These are phyloP conservation scores for Gaeumannomyces sp. DNA, from an alignment of 2,329 filamentous ascomycete species.

Conservation along the genomic window DNA sequence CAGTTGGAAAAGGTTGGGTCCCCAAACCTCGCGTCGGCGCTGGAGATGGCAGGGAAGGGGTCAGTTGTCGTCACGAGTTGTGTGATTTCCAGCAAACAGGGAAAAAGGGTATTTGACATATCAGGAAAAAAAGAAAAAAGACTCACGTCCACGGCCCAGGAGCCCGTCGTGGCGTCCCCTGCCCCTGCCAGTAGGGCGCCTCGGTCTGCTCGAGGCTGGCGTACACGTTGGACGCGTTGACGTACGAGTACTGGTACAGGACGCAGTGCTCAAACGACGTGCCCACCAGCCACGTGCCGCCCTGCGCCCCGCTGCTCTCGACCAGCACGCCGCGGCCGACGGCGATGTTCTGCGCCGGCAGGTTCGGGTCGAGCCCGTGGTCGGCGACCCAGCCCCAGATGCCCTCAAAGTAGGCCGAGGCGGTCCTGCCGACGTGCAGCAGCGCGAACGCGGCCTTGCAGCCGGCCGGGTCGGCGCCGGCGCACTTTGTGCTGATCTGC, in stretches of 20 bases:
- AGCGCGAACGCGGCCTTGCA: slow-evolving; percentile 43
- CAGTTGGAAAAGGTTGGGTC: slow-evolving; percentile 27
- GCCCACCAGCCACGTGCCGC: slow-evolving; percentile 45
- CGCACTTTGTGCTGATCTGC: slow-evolving; percentile 31
- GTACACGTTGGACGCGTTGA: slow-evolving; percentile 42
- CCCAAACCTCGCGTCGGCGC: slow-evolving; percentile 34
- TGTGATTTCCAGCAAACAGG: background rate
- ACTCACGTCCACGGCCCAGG: slow-evolving; percentile 31
- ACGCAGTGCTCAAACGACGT: slow-evolving; percentile 50
- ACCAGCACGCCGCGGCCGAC: slow-evolving; percentile 40
- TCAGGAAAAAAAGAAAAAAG: slow-evolving; percentile 18
- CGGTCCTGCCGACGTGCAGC: slow-evolving; percentile 40
- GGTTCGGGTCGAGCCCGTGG: slow-evolving; percentile 43
- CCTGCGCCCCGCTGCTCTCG: slow-evolving; percentile 28
- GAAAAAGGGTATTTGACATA: background rate
- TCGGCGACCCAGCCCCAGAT: slow-evolving; percentile 43
- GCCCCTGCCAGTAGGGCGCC: slow-evolving; percentile 43
- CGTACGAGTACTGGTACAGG: slow-evolving; percentile 52
- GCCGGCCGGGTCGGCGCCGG: slow-evolving; percentile 22
- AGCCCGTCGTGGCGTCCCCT: slow-evolving; percentile 27
- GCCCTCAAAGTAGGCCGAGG: slow-evolving; percentile 48
- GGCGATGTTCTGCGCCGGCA: slow-evolving; percentile 31
- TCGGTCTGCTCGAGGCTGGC: slow-evolving; percentile 47
- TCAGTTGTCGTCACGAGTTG: too few relatives aligned
- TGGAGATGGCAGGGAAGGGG: slow-evolving; percentile 27